Evolutionary conservation across 495 filamentous ascomycete species (phyloP).

Genomic region (Viridothelium virens): DNA sequence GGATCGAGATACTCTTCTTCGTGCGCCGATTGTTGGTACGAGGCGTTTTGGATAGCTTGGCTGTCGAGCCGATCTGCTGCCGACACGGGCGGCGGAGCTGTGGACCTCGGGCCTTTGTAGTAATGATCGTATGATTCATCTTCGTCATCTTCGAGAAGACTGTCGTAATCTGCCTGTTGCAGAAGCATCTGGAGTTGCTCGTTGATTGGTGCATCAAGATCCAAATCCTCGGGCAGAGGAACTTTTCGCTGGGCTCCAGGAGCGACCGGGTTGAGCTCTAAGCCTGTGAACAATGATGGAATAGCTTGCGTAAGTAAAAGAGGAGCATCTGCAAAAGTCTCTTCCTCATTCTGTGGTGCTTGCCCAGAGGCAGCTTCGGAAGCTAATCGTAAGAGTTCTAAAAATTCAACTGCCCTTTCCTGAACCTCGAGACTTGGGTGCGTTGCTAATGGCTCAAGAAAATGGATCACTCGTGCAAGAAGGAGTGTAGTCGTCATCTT

Average conservation of each 20-base stretch:
- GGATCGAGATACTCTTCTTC: slow-evolving; percentile 55
- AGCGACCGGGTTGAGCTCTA: slow-evolving; percentile 88
- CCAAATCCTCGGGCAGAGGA: slow-evolving; percentile 62
- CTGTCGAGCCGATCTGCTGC: slow-evolving; percentile 47
- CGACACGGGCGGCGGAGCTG: slow-evolving; percentile 25
- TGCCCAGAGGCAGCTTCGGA: slow-evolving; percentile 69
- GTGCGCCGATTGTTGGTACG: slow-evolving; percentile 54
- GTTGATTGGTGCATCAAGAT: slow-evolving; percentile 76
- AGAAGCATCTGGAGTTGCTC: slow-evolving; percentile 58
- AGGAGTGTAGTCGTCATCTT: slow-evolving; percentile 66
- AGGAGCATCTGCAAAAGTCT: slow-evolving; percentile 56
- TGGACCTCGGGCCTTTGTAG: slow-evolving; percentile 40
- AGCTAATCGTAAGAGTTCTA: slow-evolving; percentile 77
- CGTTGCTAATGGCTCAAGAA: slow-evolving; percentile 64
- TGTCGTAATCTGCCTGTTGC: slow-evolving; percentile 48
- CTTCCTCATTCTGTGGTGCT: slow-evolving; percentile 42
- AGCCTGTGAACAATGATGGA: slow-evolving; percentile 73
- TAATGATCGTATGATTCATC: slow-evolving; percentile 71
- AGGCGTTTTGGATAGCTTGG: slow-evolving; percentile 39
- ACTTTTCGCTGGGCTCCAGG: slow-evolving; percentile 77
- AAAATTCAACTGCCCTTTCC: slow-evolving; percentile 85
- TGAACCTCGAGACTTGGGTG: slow-evolving; percentile 93
- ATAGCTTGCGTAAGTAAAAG: slow-evolving; percentile 79
- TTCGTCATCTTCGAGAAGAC: slow-evolving; percentile 42
- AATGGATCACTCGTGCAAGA: slow-evolving; percentile 69